Base-by-base conservation (phyloP, 805 yeast genomes). In the Limtongozyma cylindracea region DNA sequence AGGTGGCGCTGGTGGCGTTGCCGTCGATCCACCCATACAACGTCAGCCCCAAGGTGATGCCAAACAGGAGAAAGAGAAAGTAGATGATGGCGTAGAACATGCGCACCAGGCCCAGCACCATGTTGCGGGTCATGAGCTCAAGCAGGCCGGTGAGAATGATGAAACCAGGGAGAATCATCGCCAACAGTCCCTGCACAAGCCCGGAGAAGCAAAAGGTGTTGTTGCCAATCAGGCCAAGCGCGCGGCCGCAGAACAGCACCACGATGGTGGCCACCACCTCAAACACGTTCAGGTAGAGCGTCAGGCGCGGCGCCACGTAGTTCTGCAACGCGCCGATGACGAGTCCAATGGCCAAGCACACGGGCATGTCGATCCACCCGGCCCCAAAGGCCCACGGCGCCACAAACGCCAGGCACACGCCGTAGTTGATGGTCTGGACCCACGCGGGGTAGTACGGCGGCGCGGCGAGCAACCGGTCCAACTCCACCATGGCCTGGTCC, bases 31-130 rank as follows among this genome's bases (percentile, higher is more conserved):
- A 84, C 4, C 96, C 96, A 38, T 76, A 84, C 19, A 84, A 49
- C 0, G 91, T 91, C 4, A 92, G 76, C 1, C 96, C 96, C 25
- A 84, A 47, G 0, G 95, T 80, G 30, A 84, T 76, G 20, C 96
- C 96, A 45, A 84, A 84, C 6, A 93, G 88, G 23, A 82, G 53
- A 45, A 82, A 78, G 30, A 82, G 44, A 3, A 95, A 82, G 39
- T 84, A 84, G 21, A 84, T 78, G 32, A 82, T 70, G 7, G 96
- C 95, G 43, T 84, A 84, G 39, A 84, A 82, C 95, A 84, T 84
- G 40, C 96, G 54, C 23, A 84, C 95, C 1, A 92, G 58, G 0
- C 96, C 96, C 0, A 95, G 91, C 13, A 84, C 93, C 21, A 84
- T 39, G 33, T 77, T 84, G 37, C 84, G 57, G 9, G 91, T 69